Base-by-base conservation (phyloP, 2,329 filamentous ascomycete species). In the Aquanectria penicillioides region DNA sequence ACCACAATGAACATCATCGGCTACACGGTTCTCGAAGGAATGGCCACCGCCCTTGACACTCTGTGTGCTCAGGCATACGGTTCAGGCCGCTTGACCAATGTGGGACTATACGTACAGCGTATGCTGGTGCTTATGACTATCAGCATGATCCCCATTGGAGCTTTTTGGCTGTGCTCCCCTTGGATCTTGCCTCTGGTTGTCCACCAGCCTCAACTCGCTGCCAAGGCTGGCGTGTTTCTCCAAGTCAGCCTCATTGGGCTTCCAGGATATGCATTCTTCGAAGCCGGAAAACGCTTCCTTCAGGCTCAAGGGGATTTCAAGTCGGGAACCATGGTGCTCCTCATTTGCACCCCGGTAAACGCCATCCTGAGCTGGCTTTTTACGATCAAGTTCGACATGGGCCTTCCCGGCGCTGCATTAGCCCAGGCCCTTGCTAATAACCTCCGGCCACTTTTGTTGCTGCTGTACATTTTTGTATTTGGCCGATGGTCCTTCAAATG, bases 1-100 rank as follows among this genome's bases (percentile, higher is more conserved):
- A 84, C 82, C 46, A 85, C 82, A 0, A 81, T 83, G 63, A 85
- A 82, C 59, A 85, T 86, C 48, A 75, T 81, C 5, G 83, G 83
- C 2, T 77, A 80, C 15, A 79, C 83, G 1, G 71, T 82, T 15
- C 59, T 68, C 13, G 67, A 70, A 51, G 68, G 68, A 33, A 70
- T 70, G 68, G 68, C 68, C 0, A 70, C 68, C 1, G 66, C 68
- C 11, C 61, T 70, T 7, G 68, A 70, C 15, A 70, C 68, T 4
- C 60, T 70, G 4, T 70, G 68, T 4, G 66, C 68, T 0, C 68
- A 70, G n/a, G 61, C 68, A 0, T 70, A 70, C 36, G 68, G 68
- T 10, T 64, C 80, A 5, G 81, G 81, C 0, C 78, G 79, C 49
- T 75, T 77, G 37, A 71, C 74, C 12, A 76, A 78, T n/a, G 82